phyloP scores from a whole-genome alignment of 257 asterid genomes.

The Nicotiana undulata region DNA sequence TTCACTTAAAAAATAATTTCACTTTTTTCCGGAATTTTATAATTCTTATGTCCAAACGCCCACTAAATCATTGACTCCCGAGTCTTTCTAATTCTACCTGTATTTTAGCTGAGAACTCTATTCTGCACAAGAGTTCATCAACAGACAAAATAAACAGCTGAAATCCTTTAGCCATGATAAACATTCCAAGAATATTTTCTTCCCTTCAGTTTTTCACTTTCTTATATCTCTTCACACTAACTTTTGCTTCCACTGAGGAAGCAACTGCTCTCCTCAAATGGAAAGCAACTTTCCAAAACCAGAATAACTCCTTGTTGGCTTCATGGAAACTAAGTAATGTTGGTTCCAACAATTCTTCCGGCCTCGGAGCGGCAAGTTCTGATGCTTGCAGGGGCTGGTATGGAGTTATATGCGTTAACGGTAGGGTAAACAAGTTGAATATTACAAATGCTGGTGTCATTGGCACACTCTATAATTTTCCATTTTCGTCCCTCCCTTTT shows the following conservation, averaged over 20 bases:
- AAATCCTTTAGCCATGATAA: not conserved
- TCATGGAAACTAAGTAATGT: slow-evolving; percentile 7
- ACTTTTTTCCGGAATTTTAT: too few relatives aligned
- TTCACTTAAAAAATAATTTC: too few relatives aligned
- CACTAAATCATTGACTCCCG: too few relatives aligned
- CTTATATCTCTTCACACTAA: not conserved
- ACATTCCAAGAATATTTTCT: not conserved
- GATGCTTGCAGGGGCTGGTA: slow-evolving; percentile 15
- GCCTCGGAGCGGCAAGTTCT: not conserved
- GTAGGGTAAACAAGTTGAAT: not conserved
- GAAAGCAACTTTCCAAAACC: slow-evolving; percentile 7
- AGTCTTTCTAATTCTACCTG: not conserved
- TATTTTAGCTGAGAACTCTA: not conserved
- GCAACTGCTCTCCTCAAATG: slow-evolving; percentile 15
- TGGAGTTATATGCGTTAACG: slow-evolving; percentile 15
- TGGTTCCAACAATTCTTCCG: not conserved
- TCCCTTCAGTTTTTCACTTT: not conserved
- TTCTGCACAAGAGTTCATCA: not conserved
- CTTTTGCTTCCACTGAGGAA: not conserved
- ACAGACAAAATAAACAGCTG: not conserved
- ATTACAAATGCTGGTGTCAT: not conserved
- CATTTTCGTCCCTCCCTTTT: slow-evolving; percentile 19
- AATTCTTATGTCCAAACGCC: too few relatives aligned
- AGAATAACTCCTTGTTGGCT: not conserved
- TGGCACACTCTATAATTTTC: slow-evolving; percentile 18